Evolutionary conservation across 225 moss, liverwort and hornwort species (phyloP).

Genomic region (Polytrichum commune): DNA sequence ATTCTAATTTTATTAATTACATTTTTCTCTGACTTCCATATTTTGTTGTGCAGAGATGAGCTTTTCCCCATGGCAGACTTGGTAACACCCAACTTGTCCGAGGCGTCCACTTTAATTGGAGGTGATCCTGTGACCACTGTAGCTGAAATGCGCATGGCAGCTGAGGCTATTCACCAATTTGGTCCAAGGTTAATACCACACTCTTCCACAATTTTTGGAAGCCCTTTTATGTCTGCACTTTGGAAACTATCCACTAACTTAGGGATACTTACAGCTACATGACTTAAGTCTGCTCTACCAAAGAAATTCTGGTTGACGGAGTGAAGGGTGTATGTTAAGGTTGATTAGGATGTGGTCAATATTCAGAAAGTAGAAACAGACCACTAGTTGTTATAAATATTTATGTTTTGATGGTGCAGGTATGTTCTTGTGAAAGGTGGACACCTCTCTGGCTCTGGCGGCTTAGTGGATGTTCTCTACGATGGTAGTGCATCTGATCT

Average conservation of each 20-base stretch:
- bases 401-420: conserved; percentile 30
- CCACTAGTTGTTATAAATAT: not conserved
- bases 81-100: conserved; percentile 85
- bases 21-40: too few relatives aligned
- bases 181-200: conserved; percentile 68
- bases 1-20: too few relatives aligned
- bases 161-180: conserved; percentile 80
- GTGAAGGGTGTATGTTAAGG: too few relatives aligned
- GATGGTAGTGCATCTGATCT: conserved; percentile 56
- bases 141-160: conserved; percentile 84
- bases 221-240: too few relatives aligned
- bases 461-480: conserved; percentile 77
- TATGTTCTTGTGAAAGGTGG: conserved; percentile 95
- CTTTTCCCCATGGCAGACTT: conserved; percentile 83
- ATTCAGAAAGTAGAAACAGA: too few relatives aligned
- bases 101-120: conserved; percentile 82
- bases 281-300: too few relatives aligned
- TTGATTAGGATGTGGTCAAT: too few relatives aligned
- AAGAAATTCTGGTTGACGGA: too few relatives aligned
- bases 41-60: conserved; percentile 46
- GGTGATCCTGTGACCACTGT: conserved; percentile 58
- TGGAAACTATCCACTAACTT: too few relatives aligned
- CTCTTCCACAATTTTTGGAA: not conserved
- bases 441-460: conserved; percentile 64
- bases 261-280: too few relatives aligned